Evolutionary conservation across 2,329 filamentous ascomycete species (phyloP), one percentile per base, ranked within the genome.

Genomic region (Verticillium zaregamsianum): DNA sequence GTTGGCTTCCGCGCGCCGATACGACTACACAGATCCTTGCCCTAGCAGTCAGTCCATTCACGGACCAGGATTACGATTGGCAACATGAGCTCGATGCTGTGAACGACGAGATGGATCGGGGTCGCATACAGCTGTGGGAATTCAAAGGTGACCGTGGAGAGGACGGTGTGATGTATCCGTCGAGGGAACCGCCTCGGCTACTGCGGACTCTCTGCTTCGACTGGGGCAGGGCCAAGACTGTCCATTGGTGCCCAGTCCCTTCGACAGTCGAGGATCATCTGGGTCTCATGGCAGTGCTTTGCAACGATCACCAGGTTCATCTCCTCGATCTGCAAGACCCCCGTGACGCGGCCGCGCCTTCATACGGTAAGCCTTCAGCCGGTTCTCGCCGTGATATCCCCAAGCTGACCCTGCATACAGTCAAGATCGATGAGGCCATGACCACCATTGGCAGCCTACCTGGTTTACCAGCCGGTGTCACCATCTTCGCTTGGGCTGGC

Each of bases 401-500:
- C 54, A 63, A 64, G 57, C 72, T 74, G 66, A 75, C 60, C 14
- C 20, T 39, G 15, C 49, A 32, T 17, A 2, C 60, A 85, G 83
- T 81, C 61, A 77, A 77, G 65, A 69, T 84, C 2, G 68, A 80
- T 12, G 66, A 74, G 1, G 76, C 82, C 45, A 52, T 52, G 20
- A 20, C 45, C n/a, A 52, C 45, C 11, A 23, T 52, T 9, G 0
- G 69, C 83, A 54, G 78, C 79, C 2, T 74, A 74, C 0, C 73
- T 87, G 15, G 73, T 71, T 20, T 72, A 77, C 15, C 54, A 15
- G 72, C 84, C 49, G 74, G 77, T 31, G 80, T 81, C 32, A 85
- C 82, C 17, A 78, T 80, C 62, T 77, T 87, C 59, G 77, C 82
- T 12, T 87, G 85, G 85, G 72, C 80, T 37, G 81, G 79, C 62